A percentile compares a stretch with the other conserved stretches of the same genome.
Evolutionary conservation across 345 rosid species (phyloP).

Genomic region (Corymbia maculata): DNA sequence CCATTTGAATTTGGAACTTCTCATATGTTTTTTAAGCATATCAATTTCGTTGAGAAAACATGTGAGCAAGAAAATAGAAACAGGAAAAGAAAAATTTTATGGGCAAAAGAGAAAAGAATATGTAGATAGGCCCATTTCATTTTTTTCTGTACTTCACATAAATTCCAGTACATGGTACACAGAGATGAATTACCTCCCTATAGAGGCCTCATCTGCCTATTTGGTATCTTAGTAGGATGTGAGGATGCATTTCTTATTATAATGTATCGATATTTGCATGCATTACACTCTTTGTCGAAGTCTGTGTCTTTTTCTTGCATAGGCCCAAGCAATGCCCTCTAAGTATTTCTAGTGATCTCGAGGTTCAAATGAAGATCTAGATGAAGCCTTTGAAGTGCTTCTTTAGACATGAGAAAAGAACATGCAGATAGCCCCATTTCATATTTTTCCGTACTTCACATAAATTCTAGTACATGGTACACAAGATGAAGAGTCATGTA

Average conservation of each 20-base stretch:
- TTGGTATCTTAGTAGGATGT: too few relatives aligned
- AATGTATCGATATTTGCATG: too few relatives aligned
- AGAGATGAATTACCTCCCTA: not conserved
- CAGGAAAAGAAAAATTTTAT: not conserved
- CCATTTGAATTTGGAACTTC: not conserved
- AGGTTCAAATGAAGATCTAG: too few relatives aligned
- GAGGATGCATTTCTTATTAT: too few relatives aligned
- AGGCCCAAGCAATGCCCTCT: too few relatives aligned
- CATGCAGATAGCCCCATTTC: not conserved
- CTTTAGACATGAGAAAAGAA: not conserved
- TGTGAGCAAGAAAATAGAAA: not conserved
- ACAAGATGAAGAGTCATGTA: not conserved
- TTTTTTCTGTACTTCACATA: not conserved
- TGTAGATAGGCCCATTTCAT: not conserved
- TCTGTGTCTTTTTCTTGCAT: too few relatives aligned
- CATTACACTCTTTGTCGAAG: too few relatives aligned
- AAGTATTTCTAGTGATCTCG: too few relatives aligned
- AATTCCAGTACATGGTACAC: not conserved
- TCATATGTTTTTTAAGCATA: not conserved
- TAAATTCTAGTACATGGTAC: not conserved
- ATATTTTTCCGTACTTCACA: not conserved
- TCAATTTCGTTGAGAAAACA: not conserved
- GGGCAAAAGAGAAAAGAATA: not conserved
- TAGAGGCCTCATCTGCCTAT: too few relatives aligned
- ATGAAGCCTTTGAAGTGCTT: too few relatives aligned